Evolutionary conservation across 306 rosid species (phyloP).

Genomic region (Quercus robur): DNA sequence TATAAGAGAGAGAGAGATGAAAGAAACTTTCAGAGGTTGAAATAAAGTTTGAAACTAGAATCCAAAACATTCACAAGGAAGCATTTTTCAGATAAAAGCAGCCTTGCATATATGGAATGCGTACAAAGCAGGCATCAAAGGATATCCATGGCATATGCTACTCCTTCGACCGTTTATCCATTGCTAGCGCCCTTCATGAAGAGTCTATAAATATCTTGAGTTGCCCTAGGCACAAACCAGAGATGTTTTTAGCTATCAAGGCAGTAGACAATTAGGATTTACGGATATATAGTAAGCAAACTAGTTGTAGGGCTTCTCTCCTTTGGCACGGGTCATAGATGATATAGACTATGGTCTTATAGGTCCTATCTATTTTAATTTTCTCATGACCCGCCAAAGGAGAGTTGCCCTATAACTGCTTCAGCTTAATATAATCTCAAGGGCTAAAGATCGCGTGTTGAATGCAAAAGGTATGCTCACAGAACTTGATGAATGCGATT

Average conservation of each 20-base stretch:
- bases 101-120: constrained; percentile 20
- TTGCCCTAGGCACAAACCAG: background rate
- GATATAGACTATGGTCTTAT: background rate
- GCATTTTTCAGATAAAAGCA: constrained; percentile 19
- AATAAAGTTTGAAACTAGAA: constrained; percentile 10
- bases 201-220: constrained; percentile 1
- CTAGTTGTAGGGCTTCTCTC: constrained; percentile 58
- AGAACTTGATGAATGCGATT: background rate
- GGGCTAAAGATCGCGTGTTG: background rate
- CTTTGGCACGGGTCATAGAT: constrained; percentile 47
- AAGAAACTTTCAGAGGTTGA: background rate
- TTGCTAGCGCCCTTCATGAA: background rate
- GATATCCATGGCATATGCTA: constrained; percentile 64
- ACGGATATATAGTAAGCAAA: constrained; percentile 27
- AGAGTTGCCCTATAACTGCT: constrained; percentile 80
- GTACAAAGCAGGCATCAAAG: constrained; percentile 38
- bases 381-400: constrained; percentile 63
- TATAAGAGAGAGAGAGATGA: constrained; percentile 7
- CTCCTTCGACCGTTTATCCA: constrained; percentile 15
- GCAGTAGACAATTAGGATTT: background rate
- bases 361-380: background rate
- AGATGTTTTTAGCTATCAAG: background rate
- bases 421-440: constrained; percentile 40
- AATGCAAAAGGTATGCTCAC: background rate
- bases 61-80: constrained; percentile 6